Evolutionary conservation across 2,329 filamentous ascomycete genomes (phyloP).

Genomic region (Neofusicoccum cordaticola): DNA sequence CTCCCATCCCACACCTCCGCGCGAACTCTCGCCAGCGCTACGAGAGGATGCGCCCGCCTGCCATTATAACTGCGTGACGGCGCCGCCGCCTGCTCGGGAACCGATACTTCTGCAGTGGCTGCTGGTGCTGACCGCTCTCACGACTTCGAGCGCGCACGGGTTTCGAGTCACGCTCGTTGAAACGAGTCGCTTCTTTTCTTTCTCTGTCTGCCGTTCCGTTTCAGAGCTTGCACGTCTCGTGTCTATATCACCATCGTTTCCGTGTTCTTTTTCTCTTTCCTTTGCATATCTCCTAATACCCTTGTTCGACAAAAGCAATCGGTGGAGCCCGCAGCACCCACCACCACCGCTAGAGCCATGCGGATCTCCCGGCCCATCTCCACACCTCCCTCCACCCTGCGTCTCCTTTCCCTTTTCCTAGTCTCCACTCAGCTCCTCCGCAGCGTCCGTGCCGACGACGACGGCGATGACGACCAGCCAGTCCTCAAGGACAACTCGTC

Average conservation of each 20-base stretch:
- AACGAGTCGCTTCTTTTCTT: background rate
- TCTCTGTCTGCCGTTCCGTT: background rate
- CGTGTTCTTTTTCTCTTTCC: background rate
- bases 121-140: too few relatives aligned
- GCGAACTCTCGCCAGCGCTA: background rate
- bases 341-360: slow-evolving; percentile 3
- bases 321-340: background rate
- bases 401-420: background rate
- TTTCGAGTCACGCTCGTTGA: background rate
- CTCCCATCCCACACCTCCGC: background rate
- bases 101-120: too few relatives aligned
- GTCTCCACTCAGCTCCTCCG: background rate
- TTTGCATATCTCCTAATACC: background rate
- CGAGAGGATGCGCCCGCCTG: background rate
- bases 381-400: background rate
- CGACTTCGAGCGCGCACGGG: background rate
- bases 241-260: background rate
- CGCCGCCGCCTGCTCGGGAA: background rate
- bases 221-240: background rate
- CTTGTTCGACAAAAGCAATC: background rate
- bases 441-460: background rate
- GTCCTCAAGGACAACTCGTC: slow-evolving; percentile 32
- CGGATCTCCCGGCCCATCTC: slow-evolving; percentile 2
- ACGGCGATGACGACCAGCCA: background rate
- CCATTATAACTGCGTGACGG: background rate